Percentiles rank a stretch among this genome's conserved stretches.
Conservation (phyloP, 2,329 filamentous ascomycete genomes). For the Chaetomiaceae sp. region DNA sequence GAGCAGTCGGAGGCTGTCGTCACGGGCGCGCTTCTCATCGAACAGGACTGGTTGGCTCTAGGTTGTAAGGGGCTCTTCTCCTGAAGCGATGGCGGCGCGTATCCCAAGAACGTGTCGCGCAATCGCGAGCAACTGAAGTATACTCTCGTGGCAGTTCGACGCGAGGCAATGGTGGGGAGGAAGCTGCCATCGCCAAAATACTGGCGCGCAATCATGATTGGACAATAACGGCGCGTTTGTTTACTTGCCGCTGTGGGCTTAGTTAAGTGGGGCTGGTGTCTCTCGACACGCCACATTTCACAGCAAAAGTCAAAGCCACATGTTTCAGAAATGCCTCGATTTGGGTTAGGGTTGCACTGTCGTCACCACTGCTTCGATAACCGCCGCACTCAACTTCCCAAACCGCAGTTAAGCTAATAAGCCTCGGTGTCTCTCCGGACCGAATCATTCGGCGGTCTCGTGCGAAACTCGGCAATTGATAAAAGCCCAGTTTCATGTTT, state of each 20-base stretch:
- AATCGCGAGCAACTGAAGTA: background rate
- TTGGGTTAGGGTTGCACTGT: background rate
- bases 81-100: background rate
- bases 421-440: background rate
- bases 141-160: background rate
- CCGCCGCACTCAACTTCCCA: no score
- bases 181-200: conserved; percentile 18
- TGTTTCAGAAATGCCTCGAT: no score
- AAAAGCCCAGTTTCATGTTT: background rate
- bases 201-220: conserved; percentile 17
- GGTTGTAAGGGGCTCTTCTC: background rate
- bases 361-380: no score
- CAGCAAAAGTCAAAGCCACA: no score
- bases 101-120: background rate
- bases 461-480: background rate
- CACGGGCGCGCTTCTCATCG: background rate
- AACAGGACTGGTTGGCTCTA: background rate
- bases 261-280: background rate
- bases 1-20: background rate
- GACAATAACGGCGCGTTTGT: conserved; percentile 23
- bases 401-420: no score
- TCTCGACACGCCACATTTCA: no score
- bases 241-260: conserved; percentile 19
- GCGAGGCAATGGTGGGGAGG: conserved; percentile 1
- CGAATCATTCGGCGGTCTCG: background rate